Percentiles rank a stretch among this genome's conserved stretches.
phyloP scores from a whole-genome alignment of 208 protist species.

The Trypanosoma platydactyli region DNA sequence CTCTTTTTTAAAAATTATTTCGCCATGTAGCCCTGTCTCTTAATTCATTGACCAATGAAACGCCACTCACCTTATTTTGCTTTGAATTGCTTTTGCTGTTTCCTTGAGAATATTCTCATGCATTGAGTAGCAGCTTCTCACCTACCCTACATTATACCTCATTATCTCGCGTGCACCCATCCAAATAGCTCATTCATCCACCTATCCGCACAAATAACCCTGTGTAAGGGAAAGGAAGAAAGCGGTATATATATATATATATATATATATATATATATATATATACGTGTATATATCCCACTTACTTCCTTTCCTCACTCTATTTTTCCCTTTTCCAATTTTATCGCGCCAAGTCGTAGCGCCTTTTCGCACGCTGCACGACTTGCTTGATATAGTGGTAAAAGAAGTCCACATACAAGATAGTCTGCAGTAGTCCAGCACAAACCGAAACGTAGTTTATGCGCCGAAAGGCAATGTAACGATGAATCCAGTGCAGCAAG shows the following conservation, averaged over 20 bases:
- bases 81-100: too few relatives aligned
- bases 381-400: constrained; percentile 94
- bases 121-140: too few relatives aligned
- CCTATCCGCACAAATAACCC: too few relatives aligned
- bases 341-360: constrained; percentile 75
- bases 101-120: too few relatives aligned
- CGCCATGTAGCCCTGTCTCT: too few relatives aligned
- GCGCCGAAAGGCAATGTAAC: constrained; percentile 68
- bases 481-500: constrained; percentile 94
- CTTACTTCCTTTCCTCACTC: constrained; percentile 2
- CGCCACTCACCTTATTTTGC: too few relatives aligned
- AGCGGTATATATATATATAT: too few relatives aligned
- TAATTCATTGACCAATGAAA: too few relatives aligned
- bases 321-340: background rate
- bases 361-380: constrained; percentile 68
- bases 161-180: too few relatives aligned
- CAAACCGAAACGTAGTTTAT: constrained; percentile 79
- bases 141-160: too few relatives aligned
- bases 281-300: background rate
- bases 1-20: background rate
- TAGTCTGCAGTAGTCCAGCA: constrained; percentile 89
- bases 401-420: constrained; percentile 97
- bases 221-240: too few relatives aligned
- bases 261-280: background rate
- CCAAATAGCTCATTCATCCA: too few relatives aligned